Evolutionary conservation across 148 eudicot genomes (phyloP).

Genomic region (Hydrangea macrophylla): DNA sequence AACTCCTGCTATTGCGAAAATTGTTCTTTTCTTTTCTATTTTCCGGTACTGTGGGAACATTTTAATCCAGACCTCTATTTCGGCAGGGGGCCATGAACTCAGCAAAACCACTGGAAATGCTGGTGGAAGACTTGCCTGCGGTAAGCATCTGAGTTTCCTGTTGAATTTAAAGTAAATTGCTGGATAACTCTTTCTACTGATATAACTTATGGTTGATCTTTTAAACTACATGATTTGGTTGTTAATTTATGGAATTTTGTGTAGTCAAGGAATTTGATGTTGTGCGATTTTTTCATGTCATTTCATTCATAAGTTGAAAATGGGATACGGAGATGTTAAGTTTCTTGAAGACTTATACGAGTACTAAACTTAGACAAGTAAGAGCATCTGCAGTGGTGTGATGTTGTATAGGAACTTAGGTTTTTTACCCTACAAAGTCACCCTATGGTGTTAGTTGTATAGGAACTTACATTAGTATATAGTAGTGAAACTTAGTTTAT

Average conservation of each 20-base stretch:
- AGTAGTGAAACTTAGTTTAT: too few species aligned
- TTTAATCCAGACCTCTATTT: neutral
- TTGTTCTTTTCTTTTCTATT: neutral
- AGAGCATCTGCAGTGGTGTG: too few species aligned
- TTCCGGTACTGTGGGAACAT: neutral
- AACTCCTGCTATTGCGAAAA: neutral
- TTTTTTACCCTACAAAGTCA: too few species aligned
- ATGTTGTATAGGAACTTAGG: too few species aligned
- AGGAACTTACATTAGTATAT: too few species aligned
- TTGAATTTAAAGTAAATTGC: neutral
- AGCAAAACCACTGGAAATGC: constrained; percentile 83
- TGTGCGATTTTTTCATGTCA: neutral
- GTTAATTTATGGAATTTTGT: neutral
- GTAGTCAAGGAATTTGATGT: neutral
- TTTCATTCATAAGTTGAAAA: neutral
- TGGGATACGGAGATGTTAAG: neutral
- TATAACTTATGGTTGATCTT: neutral
- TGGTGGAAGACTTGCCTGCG: constrained; percentile 78
- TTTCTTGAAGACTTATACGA: too few species aligned
- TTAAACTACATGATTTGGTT: neutral
- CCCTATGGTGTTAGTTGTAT: too few species aligned
- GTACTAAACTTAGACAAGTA: too few species aligned
- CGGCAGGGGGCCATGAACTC: constrained; percentile 72
- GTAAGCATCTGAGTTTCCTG: constrained; percentile 30
- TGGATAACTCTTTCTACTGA: neutral